Base-by-base conservation (phyloP, 2,329 filamentous ascomycete genomes). In the Chaetomiaceae sp. region DNA sequence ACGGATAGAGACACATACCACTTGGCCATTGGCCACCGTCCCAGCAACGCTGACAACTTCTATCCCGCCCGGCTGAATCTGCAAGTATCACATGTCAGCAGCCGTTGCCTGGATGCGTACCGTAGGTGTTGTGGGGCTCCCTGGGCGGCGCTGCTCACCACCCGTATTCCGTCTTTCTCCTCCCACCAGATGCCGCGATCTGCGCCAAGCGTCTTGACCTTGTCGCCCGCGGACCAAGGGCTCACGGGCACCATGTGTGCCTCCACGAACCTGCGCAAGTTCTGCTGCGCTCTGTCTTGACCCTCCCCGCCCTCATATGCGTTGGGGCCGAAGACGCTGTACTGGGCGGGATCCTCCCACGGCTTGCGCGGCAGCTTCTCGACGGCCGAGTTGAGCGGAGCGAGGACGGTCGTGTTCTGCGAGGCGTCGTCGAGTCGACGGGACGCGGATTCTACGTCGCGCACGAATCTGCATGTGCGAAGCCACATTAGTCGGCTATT, bases 21-120 rank as follows among this genome's bases (percentile, higher is more conserved):
- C 75, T 67, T 97, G 86, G 4, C 93, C 93, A 62, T 97, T 98
- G 3, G 80, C 77, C 15, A 94, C 90, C 50, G 80, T 77, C 55
- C 83, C 84, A 2, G 83, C 84, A 42, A 95, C 73, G 48, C 73
- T 81, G 34, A 82, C 78, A 12, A 97, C 85, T 63, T 90, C 81
- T 35, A 96, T 79, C 53, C 81, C 76, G 6, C 84, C 85, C 1
- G 91, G 93, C 71, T 90, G 83, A 22, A 93, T 77, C 80, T 85
- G 51, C 27, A 9, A 8, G 10, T 20, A 15, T 6, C 17, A 27
- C 6, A 18, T n/a, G 4, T 50, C 29, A 52, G 44, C 20, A 14
- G 44, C 22, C 20, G 14, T 22, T 29, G 14, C 30, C 19, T 9
- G 14, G 4, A 22, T 1, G 14, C 3, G 27, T 29, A 11, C 6